A percentile compares a stretch with the other conserved stretches of the same genome.
Evolutionary conservation across 768 basidiomycete genomes (phyloP).

Genomic region (Chalciporus pseudorubinellus): DNA sequence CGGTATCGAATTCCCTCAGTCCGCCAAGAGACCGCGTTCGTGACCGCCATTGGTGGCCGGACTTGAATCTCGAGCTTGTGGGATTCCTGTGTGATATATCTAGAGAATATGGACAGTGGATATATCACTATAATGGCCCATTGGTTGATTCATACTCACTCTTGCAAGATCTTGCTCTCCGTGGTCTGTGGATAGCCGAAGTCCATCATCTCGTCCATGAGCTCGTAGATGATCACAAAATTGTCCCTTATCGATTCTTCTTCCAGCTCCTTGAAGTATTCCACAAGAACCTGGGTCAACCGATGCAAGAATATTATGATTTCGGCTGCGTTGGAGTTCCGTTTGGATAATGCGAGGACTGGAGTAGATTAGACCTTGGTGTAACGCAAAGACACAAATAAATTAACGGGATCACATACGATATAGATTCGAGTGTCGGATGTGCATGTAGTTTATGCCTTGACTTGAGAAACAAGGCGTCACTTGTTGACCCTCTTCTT

Average conservation of each 20-base stretch:
- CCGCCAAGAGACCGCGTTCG: slow-evolving; percentile 98
- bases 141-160: slow-evolving; percentile 48
- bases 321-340: slow-evolving; percentile 94
- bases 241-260: slow-evolving; percentile 99
- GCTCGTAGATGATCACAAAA: slow-evolving; percentile 98
- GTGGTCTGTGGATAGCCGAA: slow-evolving; percentile 99
- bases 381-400: background rate
- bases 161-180: slow-evolving; percentile 98
- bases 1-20: slow-evolving; percentile 96
- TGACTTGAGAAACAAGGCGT: slow-evolving; percentile 95
- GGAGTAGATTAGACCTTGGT: background rate
- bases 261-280: slow-evolving; percentile 99
- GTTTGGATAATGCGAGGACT: slow-evolving; percentile 96
- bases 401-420: slow-evolving; percentile 48
- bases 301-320: slow-evolving; percentile 96
- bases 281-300: slow-evolving; percentile 86
- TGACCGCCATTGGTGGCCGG: slow-evolving; percentile 93
- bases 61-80: slow-evolving; percentile 94
- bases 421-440: slow-evolving; percentile 96
- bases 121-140: background rate
- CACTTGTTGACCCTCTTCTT: slow-evolving; percentile 95
- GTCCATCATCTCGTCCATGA: slow-evolving; percentile 99
- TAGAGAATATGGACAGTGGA: slow-evolving; percentile 24
- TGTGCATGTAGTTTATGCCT: slow-evolving; percentile 98
- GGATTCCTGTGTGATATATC: slow-evolving; percentile 97